Conservation (phyloP, 2,329 filamentous ascomycete species). For the Calycina marina region DNA sequence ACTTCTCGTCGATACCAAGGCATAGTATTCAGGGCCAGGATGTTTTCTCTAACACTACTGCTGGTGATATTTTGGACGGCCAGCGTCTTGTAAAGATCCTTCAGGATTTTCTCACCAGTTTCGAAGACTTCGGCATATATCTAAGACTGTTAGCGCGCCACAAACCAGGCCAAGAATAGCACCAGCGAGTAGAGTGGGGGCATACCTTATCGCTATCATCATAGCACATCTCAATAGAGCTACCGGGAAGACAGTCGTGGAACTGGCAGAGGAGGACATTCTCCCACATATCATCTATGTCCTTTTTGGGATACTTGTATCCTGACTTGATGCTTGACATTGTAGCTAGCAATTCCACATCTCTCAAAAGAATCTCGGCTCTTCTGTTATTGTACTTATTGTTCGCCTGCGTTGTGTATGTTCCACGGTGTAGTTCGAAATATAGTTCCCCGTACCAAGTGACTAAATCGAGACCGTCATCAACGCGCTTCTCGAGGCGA, state of each 20-base stretch:
- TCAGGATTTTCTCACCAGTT: slow-evolving; percentile 56
- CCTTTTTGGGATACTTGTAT: slow-evolving; percentile 85
- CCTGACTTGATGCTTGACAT: slow-evolving; percentile 57
- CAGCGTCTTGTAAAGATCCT: slow-evolving; percentile 53
- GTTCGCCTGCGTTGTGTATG: slow-evolving; percentile 93
- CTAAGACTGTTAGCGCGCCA: slow-evolving; percentile 26
- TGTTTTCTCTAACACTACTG: slow-evolving; percentile 28
- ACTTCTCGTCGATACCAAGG: slow-evolving; percentile 73
- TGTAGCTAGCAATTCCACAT: slow-evolving; percentile 79
- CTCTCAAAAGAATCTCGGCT: slow-evolving; percentile 70
- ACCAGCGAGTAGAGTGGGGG: too few relatives aligned
- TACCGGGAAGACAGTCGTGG: slow-evolving; percentile 92
- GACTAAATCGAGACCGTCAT: slow-evolving; percentile 48
- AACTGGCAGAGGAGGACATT: slow-evolving; percentile 84
- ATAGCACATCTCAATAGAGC: slow-evolving; percentile 95
- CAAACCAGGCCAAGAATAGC: background rate
- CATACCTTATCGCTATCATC: slow-evolving; percentile 74
- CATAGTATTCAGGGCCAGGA: slow-evolving; percentile 67
- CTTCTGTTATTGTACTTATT: slow-evolving; percentile 92
- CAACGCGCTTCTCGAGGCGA: slow-evolving; percentile 62
- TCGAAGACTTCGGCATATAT: slow-evolving; percentile 74
- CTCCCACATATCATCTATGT: slow-evolving; percentile 97
- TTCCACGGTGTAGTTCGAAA: slow-evolving; percentile 92
- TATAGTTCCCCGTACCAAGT: slow-evolving; percentile 99
- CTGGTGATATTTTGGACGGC: slow-evolving; percentile 38